A percentile compares a stretch with the other conserved stretches of the same genome.
Conservation (phyloP, 495 filamentous ascomycete genomes). For the Xylaria curta region DNA sequence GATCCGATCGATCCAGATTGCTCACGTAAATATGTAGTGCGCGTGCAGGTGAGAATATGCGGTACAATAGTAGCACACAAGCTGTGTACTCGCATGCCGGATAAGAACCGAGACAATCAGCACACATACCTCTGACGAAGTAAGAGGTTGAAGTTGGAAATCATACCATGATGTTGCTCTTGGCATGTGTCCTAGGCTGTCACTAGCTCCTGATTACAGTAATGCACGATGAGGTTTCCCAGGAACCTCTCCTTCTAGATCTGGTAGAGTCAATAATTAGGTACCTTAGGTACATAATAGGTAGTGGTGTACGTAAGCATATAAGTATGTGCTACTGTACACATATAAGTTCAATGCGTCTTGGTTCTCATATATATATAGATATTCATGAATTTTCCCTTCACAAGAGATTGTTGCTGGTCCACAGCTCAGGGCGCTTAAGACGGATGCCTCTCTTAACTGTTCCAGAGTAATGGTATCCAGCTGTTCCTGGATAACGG, state of each 20-base stretch:
- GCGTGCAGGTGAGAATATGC: not conserved
- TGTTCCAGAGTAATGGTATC: not conserved
- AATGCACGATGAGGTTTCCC: not conserved
- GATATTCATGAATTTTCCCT: not conserved
- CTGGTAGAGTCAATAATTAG: too few species aligned
- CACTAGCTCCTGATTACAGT: not conserved
- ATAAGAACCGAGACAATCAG: not conserved
- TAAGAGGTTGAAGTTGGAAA: not conserved
- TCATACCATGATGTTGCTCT: too few species aligned
- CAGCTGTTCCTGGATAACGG: not conserved
- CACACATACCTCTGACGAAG: not conserved
- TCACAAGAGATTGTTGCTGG: not conserved
- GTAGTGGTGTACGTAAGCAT: too few species aligned
- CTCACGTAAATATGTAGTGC: too few species aligned
- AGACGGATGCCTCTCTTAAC: not conserved
- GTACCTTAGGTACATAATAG: too few species aligned
- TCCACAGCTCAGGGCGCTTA: not conserved
- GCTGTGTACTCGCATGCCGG: not conserved
- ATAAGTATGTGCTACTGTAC: too few species aligned
- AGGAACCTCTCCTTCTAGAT: not conserved
- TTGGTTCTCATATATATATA: not conserved
- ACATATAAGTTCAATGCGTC: not conserved
- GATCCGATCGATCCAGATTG: too few species aligned
- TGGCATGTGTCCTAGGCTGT: too few species aligned
- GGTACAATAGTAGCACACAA: not conserved